Percentiles rank a stretch among this genome's conserved stretches.
phyloP scores from a whole-genome alignment of 805 yeast genomes.

The Cyberlindnera mycetangii region DNA sequence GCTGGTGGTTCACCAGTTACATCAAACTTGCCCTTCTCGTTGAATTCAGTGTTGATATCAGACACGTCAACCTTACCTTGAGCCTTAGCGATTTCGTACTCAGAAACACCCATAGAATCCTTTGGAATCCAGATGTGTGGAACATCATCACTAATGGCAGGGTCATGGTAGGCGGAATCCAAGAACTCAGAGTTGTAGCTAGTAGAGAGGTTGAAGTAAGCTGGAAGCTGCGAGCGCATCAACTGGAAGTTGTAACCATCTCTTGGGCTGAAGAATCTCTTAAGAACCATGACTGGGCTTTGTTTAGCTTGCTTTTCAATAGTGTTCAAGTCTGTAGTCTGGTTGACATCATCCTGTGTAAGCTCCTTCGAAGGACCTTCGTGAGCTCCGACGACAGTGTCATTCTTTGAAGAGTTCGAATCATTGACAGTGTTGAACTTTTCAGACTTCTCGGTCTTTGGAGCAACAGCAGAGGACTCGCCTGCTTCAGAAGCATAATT shows the following conservation, averaged over 20 bases:
- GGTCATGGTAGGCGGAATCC: slow-evolving; percentile 46
- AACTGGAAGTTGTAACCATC: slow-evolving; percentile 42
- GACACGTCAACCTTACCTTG: slow-evolving; percentile 52
- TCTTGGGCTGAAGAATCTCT: slow-evolving; percentile 40
- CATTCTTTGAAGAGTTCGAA: slow-evolving; percentile 28
- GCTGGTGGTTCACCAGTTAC: slow-evolving; percentile 71
- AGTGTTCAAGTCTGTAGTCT: slow-evolving; percentile 19
- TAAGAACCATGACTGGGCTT: slow-evolving; percentile 17
- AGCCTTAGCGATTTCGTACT: slow-evolving; percentile 54
- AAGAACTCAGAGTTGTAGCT: slow-evolving; percentile 31
- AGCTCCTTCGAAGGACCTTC: slow-evolving; percentile 8
- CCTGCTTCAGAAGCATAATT: slow-evolving; percentile 25
- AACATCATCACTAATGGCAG: slow-evolving; percentile 51
- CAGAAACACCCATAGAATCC: slow-evolving; percentile 66
- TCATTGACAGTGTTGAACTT: slow-evolving; percentile 23
- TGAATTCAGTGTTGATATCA: slow-evolving; percentile 54
- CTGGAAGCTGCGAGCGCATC: slow-evolving; percentile 39
- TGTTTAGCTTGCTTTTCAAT: slow-evolving; percentile 19
- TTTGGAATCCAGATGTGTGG: slow-evolving; percentile 71
- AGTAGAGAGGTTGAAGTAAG: slow-evolving; percentile 32
- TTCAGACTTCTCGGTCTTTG: slow-evolving; percentile 16
- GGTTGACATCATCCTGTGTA: slow-evolving; percentile 26
- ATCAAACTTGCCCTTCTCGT: slow-evolving; percentile 53
- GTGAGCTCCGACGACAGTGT: slow-evolving; percentile 31
- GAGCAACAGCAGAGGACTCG: slow-evolving; percentile 27